A percentile compares a stretch with the other conserved stretches of the same genome.
These are phyloP conservation scores for Aschersonia sp. DNA, from an alignment of 2,329 filamentous ascomycete genomes.

Conservation along the genomic window DNA sequence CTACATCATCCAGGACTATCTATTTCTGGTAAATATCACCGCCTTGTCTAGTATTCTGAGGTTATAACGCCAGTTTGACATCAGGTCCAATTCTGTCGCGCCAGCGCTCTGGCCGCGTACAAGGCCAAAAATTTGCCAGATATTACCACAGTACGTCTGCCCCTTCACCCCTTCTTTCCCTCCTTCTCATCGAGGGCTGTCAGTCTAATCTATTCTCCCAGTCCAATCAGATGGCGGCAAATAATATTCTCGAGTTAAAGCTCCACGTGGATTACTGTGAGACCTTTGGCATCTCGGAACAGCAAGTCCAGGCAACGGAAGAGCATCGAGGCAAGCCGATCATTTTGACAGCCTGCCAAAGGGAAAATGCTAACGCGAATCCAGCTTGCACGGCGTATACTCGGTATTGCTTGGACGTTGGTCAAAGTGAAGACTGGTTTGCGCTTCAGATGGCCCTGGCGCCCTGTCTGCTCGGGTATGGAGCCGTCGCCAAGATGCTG, in stretches of 20 bases:
- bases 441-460: constrained; percentile 73
- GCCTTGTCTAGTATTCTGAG: neutral
- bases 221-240: constrained; percentile 46
- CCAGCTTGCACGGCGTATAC: constrained; percentile 70
- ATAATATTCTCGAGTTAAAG: constrained; percentile 66
- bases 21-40: constrained; percentile 53
- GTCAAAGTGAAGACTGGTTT: constrained; percentile 76
- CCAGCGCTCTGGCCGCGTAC: constrained; percentile 73
- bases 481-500: constrained; percentile 59
- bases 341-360: neutral
- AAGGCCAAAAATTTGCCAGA: constrained; percentile 64
- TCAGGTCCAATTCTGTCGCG: constrained; percentile 73
- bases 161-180: neutral
- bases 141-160: constrained; percentile 43
- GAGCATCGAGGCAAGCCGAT: constrained; percentile 52
- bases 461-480: constrained; percentile 84
- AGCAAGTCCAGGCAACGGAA: constrained; percentile 56
- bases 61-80: neutral
- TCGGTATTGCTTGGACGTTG: constrained; percentile 76
- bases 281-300: constrained; percentile 60
- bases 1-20: constrained; percentile 84
- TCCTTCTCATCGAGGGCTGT: neutral
- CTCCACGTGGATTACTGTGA: constrained; percentile 75
- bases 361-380: neutral
- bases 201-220: constrained; percentile 6